Evolutionary conservation across 495 filamentous ascomycete species (phyloP).

Genomic region (Tuber melanosporum): DNA sequence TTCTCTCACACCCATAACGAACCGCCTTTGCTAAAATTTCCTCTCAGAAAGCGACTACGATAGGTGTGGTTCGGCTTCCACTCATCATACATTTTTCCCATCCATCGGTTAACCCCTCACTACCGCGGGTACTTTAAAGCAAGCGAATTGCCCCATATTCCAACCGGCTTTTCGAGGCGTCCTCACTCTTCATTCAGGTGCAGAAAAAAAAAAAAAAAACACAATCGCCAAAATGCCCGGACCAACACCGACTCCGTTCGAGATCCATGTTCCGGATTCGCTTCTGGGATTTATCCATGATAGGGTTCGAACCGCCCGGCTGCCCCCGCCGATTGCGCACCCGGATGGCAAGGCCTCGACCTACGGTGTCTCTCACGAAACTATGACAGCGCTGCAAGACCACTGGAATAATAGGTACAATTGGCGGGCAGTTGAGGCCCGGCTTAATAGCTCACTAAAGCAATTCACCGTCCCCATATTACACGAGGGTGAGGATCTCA

Average conservation of each 20-base stretch:
- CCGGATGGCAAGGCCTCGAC: not conserved
- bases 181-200: not conserved
- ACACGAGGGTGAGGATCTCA: constrained; percentile 44
- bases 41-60: not conserved
- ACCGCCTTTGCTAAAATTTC: not conserved
- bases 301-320: constrained; percentile 22
- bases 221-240: not conserved
- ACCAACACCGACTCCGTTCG: constrained; percentile 21
- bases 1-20: not conserved
- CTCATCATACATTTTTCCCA: constrained; percentile 1
- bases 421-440: constrained; percentile 54
- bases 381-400: constrained; percentile 8
- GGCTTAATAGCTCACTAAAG: constrained; percentile 52
- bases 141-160: not conserved
- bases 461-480: constrained; percentile 55
- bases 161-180: not conserved
- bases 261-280: constrained; percentile 19
- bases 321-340: constrained; percentile 13
- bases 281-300: constrained; percentile 18
- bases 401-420: constrained; percentile 45
- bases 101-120: not conserved
- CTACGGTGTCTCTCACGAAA: constrained; percentile 9
- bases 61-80: not conserved
- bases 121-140: not conserved
- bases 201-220: not conserved